Evolutionary conservation across 1,139 yeast genomes (phyloP), one percentile per base, ranked within the genome.

Genomic region (Debaryomyces psychrophilus): DNA sequence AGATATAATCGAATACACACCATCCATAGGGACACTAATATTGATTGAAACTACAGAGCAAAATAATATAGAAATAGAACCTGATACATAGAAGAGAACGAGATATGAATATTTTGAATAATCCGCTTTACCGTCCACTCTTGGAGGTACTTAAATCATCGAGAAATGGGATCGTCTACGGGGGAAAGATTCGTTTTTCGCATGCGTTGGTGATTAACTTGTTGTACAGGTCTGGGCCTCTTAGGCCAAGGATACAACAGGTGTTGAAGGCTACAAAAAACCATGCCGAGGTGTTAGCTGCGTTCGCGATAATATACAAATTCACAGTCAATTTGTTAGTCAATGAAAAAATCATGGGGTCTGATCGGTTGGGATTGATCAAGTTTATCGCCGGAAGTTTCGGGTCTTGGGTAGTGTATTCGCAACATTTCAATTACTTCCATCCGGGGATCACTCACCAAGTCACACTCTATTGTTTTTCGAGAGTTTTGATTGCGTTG

Each of bases 181-280:
- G 95, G 2, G 88, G 88, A 12, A 77, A 85, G 54, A 70, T 87
- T 37, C 70, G 95, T 47, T 86, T 87, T 60, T 79, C 87, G 43
- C 95, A 87, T 65, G 85, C 92, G 1, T 62, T 84, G 45, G 90
- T 84, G 38, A 81, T 86, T 66, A 83, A 79, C 50, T 66, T 79
- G 44, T 72, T 77, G 40, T 85, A 78, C 64, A 72, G 82, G 44
- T 65, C 76, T 43, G 76, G 77, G 1, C 80, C 82, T 1, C 44
- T 77, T 34, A 59, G 63, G 40, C 79, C 81, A 17, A 62, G 87
- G 44, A 52, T 82, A 41, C 55, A 61, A 29, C 79, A 77, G 42
- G 77, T 86, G 23, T 53, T 81, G 35, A 71, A 67, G 49, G 85
- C 87, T 31, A 83, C 93, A 9, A 68, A 70, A 46, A 80, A 79